These are phyloP conservation scores for Coelastrella sp. DNA, from an alignment of 139 green algal genomes.

Conservation along the genomic window DNA sequence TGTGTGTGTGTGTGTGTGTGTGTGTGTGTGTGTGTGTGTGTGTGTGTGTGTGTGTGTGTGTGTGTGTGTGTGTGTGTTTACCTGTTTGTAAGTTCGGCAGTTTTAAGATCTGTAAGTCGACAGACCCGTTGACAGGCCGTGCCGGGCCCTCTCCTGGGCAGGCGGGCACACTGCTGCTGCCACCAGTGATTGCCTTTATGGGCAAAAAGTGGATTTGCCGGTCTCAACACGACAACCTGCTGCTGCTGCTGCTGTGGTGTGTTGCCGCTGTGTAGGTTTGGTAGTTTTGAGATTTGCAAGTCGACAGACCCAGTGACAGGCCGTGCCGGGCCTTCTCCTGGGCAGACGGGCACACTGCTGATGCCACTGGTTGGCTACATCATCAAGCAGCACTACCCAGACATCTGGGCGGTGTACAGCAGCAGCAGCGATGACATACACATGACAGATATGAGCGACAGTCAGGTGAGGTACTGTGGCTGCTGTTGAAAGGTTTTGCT, in stretches of 20 bases:
- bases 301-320: slow-evolving; percentile 52
- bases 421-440: neutral
- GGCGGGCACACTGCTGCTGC: slow-evolving; percentile 49
- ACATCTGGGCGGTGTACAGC: too few relatives aligned
- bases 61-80: neutral
- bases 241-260: slow-evolving; percentile 58
- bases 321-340: slow-evolving; percentile 57
- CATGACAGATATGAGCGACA: slow-evolving; percentile 3
- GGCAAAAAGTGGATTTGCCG: too few relatives aligned
- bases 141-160: slow-evolving; percentile 52
- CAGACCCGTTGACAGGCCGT: slow-evolving; percentile 55
- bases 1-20: too few relatives aligned
- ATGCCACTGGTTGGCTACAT: too few relatives aligned
- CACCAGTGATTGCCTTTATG: slow-evolving; percentile 57
- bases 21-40: too few relatives aligned
- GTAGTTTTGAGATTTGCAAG: slow-evolving; percentile 75
- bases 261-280: slow-evolving; percentile 67
- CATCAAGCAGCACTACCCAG: too few relatives aligned
- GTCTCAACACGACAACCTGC: too few relatives aligned
- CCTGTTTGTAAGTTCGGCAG: neutral
- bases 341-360: neutral
- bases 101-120: slow-evolving; percentile 72
- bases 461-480: neutral
- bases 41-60: too few relatives aligned
- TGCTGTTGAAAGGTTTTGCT: too few relatives aligned